phyloP scores from a whole-genome alignment of 495 filamentous ascomycete species.

The Neurospora hispaniola region DNA sequence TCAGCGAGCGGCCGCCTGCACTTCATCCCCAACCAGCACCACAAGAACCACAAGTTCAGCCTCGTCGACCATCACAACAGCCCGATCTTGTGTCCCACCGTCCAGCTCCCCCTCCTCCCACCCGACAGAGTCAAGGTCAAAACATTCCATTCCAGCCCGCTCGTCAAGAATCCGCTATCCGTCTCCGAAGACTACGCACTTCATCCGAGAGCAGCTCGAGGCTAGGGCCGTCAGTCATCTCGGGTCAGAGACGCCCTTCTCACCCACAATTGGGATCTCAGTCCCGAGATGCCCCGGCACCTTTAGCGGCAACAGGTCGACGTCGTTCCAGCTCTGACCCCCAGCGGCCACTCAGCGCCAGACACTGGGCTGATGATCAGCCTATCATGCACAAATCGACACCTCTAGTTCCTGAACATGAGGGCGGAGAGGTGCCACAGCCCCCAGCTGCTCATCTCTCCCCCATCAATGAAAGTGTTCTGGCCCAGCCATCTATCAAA shows the following conservation, averaged over 20 bases:
- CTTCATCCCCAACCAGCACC: neutral
- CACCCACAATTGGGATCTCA: neutral
- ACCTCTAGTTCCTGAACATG: neutral
- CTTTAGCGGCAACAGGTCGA: conserved; percentile 1
- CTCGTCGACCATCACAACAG: neutral
- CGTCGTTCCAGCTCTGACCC: conserved; percentile 12
- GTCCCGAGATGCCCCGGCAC: neutral
- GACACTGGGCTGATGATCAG: neutral
- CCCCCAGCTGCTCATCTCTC: neutral
- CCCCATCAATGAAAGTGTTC: neutral
- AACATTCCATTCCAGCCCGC: neutral
- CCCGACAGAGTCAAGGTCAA: neutral
- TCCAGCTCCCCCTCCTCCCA: neutral
- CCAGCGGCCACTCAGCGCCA: conserved; percentile 1
- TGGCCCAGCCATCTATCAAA: neutral
- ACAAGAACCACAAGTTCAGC: neutral
- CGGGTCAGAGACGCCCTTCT: neutral
- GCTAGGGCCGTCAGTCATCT: neutral
- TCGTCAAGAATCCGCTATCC: conserved; percentile 10
- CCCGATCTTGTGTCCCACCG: neutral
- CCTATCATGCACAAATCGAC: neutral
- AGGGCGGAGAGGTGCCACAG: neutral
- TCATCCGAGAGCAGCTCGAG: neutral
- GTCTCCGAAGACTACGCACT: conserved; percentile 7
- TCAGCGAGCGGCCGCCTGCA: neutral